Base-by-base conservation (phyloP, 225 moss, liverwort and hornwort species). In the Pleurozium schreberi region DNA sequence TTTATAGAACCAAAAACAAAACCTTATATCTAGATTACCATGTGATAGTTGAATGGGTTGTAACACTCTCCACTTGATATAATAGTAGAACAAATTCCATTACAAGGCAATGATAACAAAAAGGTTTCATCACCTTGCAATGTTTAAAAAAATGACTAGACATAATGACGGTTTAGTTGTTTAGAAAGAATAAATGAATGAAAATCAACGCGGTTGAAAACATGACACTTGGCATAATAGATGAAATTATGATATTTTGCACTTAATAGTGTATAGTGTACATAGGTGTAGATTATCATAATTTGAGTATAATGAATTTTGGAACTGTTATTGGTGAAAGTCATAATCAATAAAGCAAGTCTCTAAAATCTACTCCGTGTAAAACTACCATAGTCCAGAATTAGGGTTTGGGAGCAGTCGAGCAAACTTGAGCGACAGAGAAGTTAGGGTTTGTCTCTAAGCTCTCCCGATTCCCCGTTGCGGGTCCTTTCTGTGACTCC, bases 111-210 rank as follows among this genome's bases (percentile, higher is more conserved):
- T 25, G 22, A 36, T 5, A 75, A 11, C 12, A 34, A 52, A 55
- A 52, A 36, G 3, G 14, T 22, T 76, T 36, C 2, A 52, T 76
- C 14, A 52, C 7, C 12, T 0, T 19, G 0, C 8, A 12, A 49
- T 4, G 0, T 31, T 31, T 31, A 0, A 19, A 0, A 45, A 45
- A 1, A 3, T 8, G 0, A 75, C 0, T 18, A 11, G 1, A 49
- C 49, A 19, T 31, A 33, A 19, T 5, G 36, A 38, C 6, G 11
- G n/a, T n/a, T n/a, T n/a, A n/a, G n/a, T n/a, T n/a, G 2, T 38
- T 55, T 15, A 55, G 3, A 2, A 77, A 25, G 2, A 55, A 3
- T 38, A 38, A 15, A 52, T 0, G 2, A 52, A 52, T 23, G 3
- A 22, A 55, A 55, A 53, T 14, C 3, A 25, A 38, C 25, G 10